These are phyloP conservation scores for Suhomyces kilbournensis DNA, from an alignment of 805 yeast genomes.

Conservation along the genomic window DNA sequence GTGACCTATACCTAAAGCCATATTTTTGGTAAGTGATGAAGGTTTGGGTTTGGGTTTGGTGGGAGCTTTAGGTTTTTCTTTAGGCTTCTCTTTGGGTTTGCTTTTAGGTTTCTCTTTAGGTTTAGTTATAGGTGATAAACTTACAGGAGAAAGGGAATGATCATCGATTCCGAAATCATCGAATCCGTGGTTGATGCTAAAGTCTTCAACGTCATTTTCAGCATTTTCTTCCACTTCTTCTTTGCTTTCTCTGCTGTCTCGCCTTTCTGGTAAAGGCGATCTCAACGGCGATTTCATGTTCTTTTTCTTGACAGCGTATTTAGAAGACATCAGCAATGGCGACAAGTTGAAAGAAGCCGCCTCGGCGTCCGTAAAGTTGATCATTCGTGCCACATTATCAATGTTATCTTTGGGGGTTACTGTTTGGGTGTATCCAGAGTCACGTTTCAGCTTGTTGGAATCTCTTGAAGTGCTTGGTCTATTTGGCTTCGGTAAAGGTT, in stretches of 20 bases:
- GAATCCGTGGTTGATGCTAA: constrained; percentile 5
- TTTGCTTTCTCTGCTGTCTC: constrained; percentile 1
- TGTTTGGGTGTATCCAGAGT: background rate
- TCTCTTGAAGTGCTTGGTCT: background rate
- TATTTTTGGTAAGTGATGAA: constrained; percentile 28
- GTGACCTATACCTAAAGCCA: constrained; percentile 27
- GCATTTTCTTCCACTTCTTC: constrained; percentile 7
- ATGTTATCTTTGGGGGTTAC: constrained; percentile 16
- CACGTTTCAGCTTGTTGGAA: constrained; percentile 7
- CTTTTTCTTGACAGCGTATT: constrained; percentile 15
- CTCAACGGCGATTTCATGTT: constrained; percentile 29
- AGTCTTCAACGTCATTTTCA: constrained; percentile 5
- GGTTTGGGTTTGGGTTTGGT: constrained; percentile 5
- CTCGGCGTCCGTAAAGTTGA: constrained; percentile 32
- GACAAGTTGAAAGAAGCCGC: constrained; percentile 29
- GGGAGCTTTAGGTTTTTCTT: background rate
- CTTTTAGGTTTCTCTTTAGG: background rate
- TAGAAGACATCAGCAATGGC: constrained; percentile 23
- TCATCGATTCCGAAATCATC: constrained; percentile 7
- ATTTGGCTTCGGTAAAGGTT: background rate
- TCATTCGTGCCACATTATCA: constrained; percentile 30
- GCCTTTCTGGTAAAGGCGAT: constrained; percentile 26
- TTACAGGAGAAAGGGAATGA: constrained; percentile 16
- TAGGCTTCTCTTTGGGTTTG: background rate
- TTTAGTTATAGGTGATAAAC: constrained; percentile 12